Evolutionary conservation across 108 stramenopile species (phyloP).

Genomic region (Cyclotella sp.): DNA sequence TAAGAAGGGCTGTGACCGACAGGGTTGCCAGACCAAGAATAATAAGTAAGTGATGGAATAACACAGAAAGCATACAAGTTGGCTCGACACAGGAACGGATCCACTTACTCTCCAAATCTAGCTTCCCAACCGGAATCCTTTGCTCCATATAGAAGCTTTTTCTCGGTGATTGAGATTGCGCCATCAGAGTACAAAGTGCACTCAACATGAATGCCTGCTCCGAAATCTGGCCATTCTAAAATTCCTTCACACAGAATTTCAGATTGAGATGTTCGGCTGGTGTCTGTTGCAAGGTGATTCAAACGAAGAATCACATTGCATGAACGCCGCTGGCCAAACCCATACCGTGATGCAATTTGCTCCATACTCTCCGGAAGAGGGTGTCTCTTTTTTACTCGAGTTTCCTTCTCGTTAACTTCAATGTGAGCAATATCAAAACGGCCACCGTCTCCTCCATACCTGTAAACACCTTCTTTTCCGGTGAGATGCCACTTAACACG

Average conservation of each 20-base stretch:
- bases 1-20: slow-evolving; percentile 52
- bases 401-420: slow-evolving; percentile 78
- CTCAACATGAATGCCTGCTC: slow-evolving; percentile 71
- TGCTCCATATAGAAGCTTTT: slow-evolving; percentile 71
- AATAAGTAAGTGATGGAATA: too few relatives aligned
- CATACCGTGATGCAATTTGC: slow-evolving; percentile 83
- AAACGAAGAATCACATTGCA: slow-evolving; percentile 74
- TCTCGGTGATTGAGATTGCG: slow-evolving; percentile 67
- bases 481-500: slow-evolving; percentile 84
- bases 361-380: slow-evolving; percentile 81
- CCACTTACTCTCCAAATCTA: slow-evolving; percentile 72
- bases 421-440: slow-evolving; percentile 84
- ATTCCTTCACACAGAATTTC: slow-evolving; percentile 60
- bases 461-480: slow-evolving; percentile 79
- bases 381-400: slow-evolving; percentile 72
- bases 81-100: too few relatives aligned
- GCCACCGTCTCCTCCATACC: slow-evolving; percentile 92
- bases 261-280: slow-evolving; percentile 7
- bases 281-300: slow-evolving; percentile 5
- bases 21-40: too few relatives aligned
- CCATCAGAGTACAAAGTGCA: slow-evolving; percentile 67
- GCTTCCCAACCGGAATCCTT: slow-evolving; percentile 89
- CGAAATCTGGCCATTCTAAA: slow-evolving; percentile 90
- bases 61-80: too few relatives aligned
- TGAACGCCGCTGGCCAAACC: slow-evolving; percentile 67